Evolutionary conservation across 192 early-diverging fungal genomes (phyloP).

Genomic region (Obelidium mucronatum): DNA sequence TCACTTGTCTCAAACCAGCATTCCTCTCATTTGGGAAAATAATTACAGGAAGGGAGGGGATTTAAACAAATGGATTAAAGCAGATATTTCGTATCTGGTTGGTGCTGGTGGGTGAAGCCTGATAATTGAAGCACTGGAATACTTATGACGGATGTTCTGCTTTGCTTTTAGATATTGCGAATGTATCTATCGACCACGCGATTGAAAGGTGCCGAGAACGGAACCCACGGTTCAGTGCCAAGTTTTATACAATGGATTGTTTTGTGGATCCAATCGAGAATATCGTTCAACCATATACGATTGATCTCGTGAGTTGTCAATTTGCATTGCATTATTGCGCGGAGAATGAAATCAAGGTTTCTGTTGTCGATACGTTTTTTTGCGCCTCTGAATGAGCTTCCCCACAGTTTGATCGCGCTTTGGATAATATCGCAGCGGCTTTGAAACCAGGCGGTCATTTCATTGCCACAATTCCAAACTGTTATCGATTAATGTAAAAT

Average conservation of each 20-base stretch:
- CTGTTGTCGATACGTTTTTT: slow-evolving; percentile 78
- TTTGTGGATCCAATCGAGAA: slow-evolving; percentile 55
- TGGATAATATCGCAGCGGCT: slow-evolving; percentile 77
- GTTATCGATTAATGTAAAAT: slow-evolving; percentile 84
- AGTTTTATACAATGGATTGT: slow-evolving; percentile 88
- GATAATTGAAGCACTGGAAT: background rate
- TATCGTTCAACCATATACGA: slow-evolving; percentile 1
- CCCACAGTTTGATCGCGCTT: slow-evolving; percentile 63
- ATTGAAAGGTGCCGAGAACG: slow-evolving; percentile 69
- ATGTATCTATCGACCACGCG: slow-evolving; percentile 85
- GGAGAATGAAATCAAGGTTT: slow-evolving; percentile 78
- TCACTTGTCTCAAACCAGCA: slow-evolving; percentile 62
- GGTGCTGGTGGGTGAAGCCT: slow-evolving; percentile 67
- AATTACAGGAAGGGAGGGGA: slow-evolving; percentile 41
- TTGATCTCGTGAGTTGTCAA: slow-evolving; percentile 90
- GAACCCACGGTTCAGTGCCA: slow-evolving; percentile 68
- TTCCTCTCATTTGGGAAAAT: background rate
- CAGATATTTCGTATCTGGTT: slow-evolving; percentile 74
- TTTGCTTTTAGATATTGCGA: slow-evolving; percentile 78
- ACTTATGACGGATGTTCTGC: background rate
- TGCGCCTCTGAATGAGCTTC: too few relatives aligned
- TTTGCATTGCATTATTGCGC: slow-evolving; percentile 98
- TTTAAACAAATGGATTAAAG: slow-evolving; percentile 62
- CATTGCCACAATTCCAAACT: slow-evolving; percentile 93
- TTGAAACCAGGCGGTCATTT: slow-evolving; percentile 81